Evolutionary conservation across 441 rosid genomes (phyloP).

Genomic region (Mallotus japonicus): DNA sequence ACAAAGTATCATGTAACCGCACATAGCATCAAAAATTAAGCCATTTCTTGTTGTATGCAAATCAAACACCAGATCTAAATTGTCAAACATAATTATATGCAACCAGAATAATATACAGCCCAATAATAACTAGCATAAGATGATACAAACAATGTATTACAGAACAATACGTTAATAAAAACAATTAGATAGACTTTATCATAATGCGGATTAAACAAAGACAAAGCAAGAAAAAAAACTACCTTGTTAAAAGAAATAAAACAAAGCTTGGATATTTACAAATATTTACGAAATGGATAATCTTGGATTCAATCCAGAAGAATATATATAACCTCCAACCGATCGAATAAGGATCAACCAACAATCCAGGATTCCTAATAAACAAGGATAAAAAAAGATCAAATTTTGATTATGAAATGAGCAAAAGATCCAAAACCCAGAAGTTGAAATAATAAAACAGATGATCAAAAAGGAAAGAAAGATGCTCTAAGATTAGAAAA

Average conservation of each 20-base stretch:
- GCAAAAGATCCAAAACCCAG: constrained; percentile 35
- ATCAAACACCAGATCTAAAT: constrained; percentile 33
- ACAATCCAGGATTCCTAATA: constrained; percentile 45
- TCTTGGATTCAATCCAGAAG: constrained; percentile 44
- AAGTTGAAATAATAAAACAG: constrained; percentile 11
- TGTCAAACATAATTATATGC: constrained; percentile 7
- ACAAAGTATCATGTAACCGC: background rate
- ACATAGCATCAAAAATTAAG: constrained; percentile 14
- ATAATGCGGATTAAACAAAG: constrained; percentile 39
- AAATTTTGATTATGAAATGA: constrained; percentile 24
- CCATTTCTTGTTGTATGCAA: background rate
- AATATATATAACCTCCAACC: constrained; percentile 24
- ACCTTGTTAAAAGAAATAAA: constrained; percentile 30
- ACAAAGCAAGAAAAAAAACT: constrained; percentile 3
- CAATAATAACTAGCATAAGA: constrained; percentile 7
- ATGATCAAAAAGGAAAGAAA: constrained; percentile 8
- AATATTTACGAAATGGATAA: constrained; percentile 32
- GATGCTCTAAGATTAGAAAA: background rate
- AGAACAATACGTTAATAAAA: constrained; percentile 15
- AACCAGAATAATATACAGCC: constrained; percentile 5
- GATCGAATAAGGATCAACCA: constrained; percentile 29
- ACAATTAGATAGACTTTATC: constrained; percentile 27
- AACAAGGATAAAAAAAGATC: constrained; percentile 18
- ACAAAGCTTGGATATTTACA: constrained; percentile 34
- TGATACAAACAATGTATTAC: constrained; percentile 16